phyloP scores from a whole-genome alignment of 2,329 filamentous ascomycete genomes.

The Tolypocladium ophioglossoides region DNA sequence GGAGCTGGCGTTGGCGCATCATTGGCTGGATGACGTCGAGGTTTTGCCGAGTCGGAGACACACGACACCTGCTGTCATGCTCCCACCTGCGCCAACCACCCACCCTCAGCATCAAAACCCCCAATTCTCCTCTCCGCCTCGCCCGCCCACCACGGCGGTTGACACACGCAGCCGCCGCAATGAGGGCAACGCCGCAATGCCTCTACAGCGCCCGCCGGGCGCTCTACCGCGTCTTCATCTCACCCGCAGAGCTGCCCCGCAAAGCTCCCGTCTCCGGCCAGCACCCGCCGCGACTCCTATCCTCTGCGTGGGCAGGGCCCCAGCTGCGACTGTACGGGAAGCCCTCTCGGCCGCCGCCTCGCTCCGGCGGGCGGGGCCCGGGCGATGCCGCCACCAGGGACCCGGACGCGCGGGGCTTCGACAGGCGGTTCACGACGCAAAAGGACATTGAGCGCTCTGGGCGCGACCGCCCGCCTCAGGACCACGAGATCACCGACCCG shows the following conservation, averaged over 20 bases:
- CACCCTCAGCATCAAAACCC: background rate
- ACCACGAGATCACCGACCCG: slow-evolving; percentile 33
- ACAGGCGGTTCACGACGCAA: slow-evolving; percentile 25
- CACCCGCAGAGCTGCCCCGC: slow-evolving; percentile 1
- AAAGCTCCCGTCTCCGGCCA: background rate
- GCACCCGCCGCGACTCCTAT: background rate
- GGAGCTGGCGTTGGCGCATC: background rate
- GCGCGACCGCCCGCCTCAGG: slow-evolving; percentile 27
- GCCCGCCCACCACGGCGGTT: background rate
- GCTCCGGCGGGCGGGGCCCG: background rate
- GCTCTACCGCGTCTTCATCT: slow-evolving; percentile 36
- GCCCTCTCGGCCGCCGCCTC: background rate
- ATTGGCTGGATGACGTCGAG: background rate
- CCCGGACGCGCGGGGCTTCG: slow-evolving; percentile 14
- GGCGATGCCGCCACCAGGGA: slow-evolving; percentile 1
- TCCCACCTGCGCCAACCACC: background rate
- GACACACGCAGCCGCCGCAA: slow-evolving; percentile 11
- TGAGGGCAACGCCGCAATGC: slow-evolving; percentile 26
- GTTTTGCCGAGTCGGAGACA: background rate
- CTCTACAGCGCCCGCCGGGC: slow-evolving; percentile 33
- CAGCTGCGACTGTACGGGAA: background rate
- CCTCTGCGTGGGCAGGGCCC: background rate
- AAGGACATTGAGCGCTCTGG: slow-evolving; percentile 20
- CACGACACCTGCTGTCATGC: background rate
- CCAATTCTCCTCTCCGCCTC: background rate